Percentiles rank a stretch among this genome's conserved stretches.
These are phyloP conservation scores for Mortierella sp. DNA, from an alignment of 371 early-diverging fungal species.

Conservation along the genomic window DNA sequence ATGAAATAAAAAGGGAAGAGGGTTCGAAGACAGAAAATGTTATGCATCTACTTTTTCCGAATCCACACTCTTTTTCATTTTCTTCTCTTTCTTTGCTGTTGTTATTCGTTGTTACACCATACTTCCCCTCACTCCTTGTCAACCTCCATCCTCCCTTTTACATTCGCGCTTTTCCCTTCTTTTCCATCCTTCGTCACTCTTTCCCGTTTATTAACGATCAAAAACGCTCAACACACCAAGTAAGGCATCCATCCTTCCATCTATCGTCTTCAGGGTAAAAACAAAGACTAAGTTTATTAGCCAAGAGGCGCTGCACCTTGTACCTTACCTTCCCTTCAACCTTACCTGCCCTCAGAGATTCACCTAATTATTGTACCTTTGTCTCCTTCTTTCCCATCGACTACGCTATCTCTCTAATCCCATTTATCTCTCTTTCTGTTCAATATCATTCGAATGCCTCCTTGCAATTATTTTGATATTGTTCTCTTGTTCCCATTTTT, in stretches of 20 bases:
- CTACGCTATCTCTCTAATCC: neutral
- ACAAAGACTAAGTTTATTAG: neutral
- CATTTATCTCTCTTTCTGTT: neutral
- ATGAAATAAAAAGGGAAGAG: neutral
- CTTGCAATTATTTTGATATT: conserved; percentile 2
- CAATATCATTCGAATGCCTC: conserved; percentile 14
- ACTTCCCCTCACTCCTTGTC: too few species aligned
- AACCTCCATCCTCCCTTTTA: neutral
- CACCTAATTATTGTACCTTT: neutral
- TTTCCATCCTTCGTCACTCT: neutral
- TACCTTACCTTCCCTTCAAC: neutral
- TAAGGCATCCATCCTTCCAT: neutral
- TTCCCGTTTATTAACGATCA: conserved; percentile 6
- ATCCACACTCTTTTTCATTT: neutral
- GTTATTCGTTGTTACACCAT: too few species aligned
- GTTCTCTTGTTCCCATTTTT: neutral
- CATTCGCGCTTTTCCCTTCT: neutral
- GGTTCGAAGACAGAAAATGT: neutral
- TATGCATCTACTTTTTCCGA: neutral
- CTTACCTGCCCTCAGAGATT: neutral
- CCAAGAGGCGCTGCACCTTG: neutral
- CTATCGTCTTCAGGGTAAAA: neutral
- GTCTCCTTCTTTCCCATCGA: neutral
- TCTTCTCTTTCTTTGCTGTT: too few species aligned
- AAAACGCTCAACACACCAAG: neutral